A percentile compares a stretch with the other conserved stretches of the same genome.
Conservation (phyloP, 768 basidiomycete species). For the Gymnopilus junonius region DNA sequence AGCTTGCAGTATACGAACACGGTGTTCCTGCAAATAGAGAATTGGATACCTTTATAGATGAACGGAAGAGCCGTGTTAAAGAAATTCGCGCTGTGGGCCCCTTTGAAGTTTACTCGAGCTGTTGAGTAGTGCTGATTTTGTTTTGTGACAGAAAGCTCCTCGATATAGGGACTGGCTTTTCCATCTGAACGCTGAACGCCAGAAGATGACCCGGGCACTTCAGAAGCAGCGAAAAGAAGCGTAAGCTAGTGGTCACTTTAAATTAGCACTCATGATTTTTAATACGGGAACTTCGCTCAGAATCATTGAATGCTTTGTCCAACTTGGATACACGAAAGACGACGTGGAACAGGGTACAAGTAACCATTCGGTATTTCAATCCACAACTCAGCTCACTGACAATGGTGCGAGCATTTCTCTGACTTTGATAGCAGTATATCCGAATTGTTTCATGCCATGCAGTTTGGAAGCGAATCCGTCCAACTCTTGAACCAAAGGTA, state of each 20-base stretch:
- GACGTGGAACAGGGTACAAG: neutral
- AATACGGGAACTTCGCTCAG: no score
- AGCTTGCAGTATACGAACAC: conserved; percentile 23
- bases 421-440: no score
- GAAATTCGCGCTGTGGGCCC: conserved; percentile 15
- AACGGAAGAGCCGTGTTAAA: conserved; percentile 17
- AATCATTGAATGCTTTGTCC: conserved; percentile 6
- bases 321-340: conserved; percentile 5
- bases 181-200: neutral
- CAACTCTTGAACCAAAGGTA: conserved; percentile 2
- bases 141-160: conserved; percentile 1
- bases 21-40: conserved; percentile 27
- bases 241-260: conserved; percentile 22
- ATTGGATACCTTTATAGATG: conserved; percentile 26
- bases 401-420: conserved; percentile 24
- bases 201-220: neutral
- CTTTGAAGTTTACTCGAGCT: neutral
- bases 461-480: conserved; percentile 7
- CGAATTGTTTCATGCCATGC: no score
- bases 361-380: neutral
- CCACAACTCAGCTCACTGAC: conserved; percentile 25
- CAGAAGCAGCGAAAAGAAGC: conserved; percentile 21
- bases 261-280: no score
- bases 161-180: neutral
- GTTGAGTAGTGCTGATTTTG: neutral